Evolutionary conservation across 345 rosid species (phyloP), one percentile per base, ranked within the genome.

Genomic region (Salix exigua): DNA sequence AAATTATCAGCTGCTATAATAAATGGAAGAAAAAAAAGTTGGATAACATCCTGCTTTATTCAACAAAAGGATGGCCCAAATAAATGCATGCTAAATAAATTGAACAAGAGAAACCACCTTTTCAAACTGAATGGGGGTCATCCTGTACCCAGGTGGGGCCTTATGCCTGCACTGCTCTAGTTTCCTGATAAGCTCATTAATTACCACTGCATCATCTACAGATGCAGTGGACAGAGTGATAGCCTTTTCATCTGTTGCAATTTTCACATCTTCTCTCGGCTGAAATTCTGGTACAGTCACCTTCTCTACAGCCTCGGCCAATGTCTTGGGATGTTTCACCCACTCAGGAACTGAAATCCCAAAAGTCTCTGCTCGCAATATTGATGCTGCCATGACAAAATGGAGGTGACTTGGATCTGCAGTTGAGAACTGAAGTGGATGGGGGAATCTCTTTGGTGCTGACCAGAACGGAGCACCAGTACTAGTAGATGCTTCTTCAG

Each of bases 391-490:
- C 91, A 81, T 82, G 75, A 88, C 76, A 82, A 89, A 96, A 37
- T 87, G 87, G 71, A 92, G 87, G 75, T 91, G 93, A 80, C 93
- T 84, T 21, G 82, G 79, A 84, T 96, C 98, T 5, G 86, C 74
- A 67, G 91, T 46, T 28, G 97, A 88, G 88, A 91, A 89, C 76
- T 87, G 82, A 60, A 96, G 96, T 2, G 98, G 96, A 2, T 63
- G 91, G 67, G 99, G 99, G 80, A 94, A 96, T 40, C 98, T 85
- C 83, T 96, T 96, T 65, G 99, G 98, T 60, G 99, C 99, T 9
- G 99, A 96, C 98, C 98, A 96, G 88, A 96, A 96, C 2, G 97
- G 97, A 77, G 93, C 91, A 40, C 99, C 98, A 3, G 91, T 92
- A 80, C 95, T 92, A 65, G 97, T 94, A 37, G 86, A 78, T 67